Percentiles rank a stretch among this genome's conserved stretches.
Evolutionary conservation across 148 eudicot species (phyloP).

Genomic region (Tetragonia tetragonoides): DNA sequence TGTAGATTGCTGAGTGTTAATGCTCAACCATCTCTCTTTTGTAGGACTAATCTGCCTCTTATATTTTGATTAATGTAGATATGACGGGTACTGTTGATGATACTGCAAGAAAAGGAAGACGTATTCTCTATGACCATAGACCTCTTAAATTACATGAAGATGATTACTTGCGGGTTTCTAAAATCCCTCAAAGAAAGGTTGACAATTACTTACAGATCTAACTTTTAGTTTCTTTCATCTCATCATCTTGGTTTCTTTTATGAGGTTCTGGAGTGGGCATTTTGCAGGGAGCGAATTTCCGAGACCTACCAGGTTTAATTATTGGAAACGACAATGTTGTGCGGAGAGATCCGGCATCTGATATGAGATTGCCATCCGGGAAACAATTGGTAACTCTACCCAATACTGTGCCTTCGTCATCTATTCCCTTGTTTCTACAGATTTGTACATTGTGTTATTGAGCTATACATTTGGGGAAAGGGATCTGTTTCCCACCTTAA

Average conservation of each 20-base stretch:
- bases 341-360: conserved; percentile 34
- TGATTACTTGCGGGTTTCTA: conserved; percentile 49
- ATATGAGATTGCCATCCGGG: conserved; percentile 50
- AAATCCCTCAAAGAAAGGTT: conserved; percentile 50
- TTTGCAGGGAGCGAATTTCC: conserved; percentile 58
- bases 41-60: neutral
- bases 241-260: neutral
- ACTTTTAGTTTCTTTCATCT: neutral
- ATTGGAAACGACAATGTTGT: conserved; percentile 47
- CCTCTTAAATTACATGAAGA: conserved; percentile 40
- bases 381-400: conserved; percentile 40
- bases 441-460: neutral
- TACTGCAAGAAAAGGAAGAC: conserved; percentile 11
- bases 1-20: neutral
- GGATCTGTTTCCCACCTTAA: neutral
- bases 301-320: conserved; percentile 54
- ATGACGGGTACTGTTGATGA: conserved; percentile 31
- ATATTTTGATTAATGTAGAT: conserved; percentile 22
- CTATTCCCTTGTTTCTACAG: neutral
- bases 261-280: conserved; percentile 11
- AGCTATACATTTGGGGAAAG: too few relatives aligned
- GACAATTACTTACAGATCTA: neutral
- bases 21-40: neutral
- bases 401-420: too few relatives aligned
- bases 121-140: conserved; percentile 45